These are phyloP conservation scores for Sanghuangporus weigelae DNA, from an alignment of 1,284 basidiomycete genomes.

Conservation along the genomic window DNA sequence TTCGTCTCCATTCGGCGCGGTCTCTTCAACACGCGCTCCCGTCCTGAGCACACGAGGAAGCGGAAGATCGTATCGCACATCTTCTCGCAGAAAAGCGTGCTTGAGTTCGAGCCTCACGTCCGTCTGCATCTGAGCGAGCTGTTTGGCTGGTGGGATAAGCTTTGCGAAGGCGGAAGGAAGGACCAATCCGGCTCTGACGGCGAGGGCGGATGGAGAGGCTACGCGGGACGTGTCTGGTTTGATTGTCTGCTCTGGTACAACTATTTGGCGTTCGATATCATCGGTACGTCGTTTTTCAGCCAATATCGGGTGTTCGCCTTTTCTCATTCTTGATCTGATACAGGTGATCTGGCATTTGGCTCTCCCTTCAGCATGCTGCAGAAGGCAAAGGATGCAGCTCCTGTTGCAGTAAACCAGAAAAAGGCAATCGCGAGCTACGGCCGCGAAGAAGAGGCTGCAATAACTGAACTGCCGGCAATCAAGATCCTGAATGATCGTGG, in stretches of 20 bases:
- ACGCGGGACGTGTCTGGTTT: conserved; percentile 60
- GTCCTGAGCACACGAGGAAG: conserved; percentile 81
- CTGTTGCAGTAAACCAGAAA: conserved; percentile 45
- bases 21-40: conserved; percentile 82
- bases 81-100: conserved; percentile 78
- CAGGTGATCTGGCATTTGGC: conserved; percentile 82
- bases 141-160: conserved; percentile 75
- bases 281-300: conserved; percentile 35
- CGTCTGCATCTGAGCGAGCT: conserved; percentile 56
- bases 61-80: conserved; percentile 87
- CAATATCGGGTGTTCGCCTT: neutral
- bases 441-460: conserved; percentile 43
- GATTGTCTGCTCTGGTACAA: conserved; percentile 73
- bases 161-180: conserved; percentile 54
- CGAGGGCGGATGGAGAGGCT: conserved; percentile 60
- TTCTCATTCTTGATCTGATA: neutral
- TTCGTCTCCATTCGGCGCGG: conserved; percentile 71
- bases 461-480: conserved; percentile 66
- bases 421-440: conserved; percentile 56
- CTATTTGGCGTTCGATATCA: conserved; percentile 87
- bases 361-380: conserved; percentile 87
- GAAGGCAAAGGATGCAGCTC: conserved; percentile 68
- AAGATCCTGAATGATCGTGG: conserved; percentile 87
- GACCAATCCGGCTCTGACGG: conserved; percentile 55
- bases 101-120: conserved; percentile 79